A percentile compares a stretch with the other conserved stretches of the same genome.
These are phyloP conservation scores for Eucalyptus erythrocorys DNA, from an alignment of 345 rosid genomes.

Conservation along the genomic window DNA sequence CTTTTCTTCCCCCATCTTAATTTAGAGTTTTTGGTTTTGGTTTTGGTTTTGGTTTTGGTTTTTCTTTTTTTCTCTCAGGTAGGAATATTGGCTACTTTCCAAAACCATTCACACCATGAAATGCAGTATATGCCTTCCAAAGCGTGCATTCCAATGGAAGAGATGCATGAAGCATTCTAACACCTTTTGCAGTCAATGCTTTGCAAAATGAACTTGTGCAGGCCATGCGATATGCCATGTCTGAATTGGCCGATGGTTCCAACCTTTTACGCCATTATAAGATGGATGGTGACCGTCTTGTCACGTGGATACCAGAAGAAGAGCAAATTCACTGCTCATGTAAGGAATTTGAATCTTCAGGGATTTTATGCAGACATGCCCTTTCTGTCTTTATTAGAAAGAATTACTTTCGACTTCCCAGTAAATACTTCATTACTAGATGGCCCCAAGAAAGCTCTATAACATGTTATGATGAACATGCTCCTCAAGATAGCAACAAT, in stretches of 20 bases:
- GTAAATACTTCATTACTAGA: constrained; percentile 55
- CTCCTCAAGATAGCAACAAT: constrained; percentile 25
- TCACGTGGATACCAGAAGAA: constrained; percentile 59
- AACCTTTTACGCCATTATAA: constrained; percentile 60
- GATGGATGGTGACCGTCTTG: constrained; percentile 73
- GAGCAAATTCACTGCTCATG: constrained; percentile 87
- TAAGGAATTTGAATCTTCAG: constrained; percentile 84
- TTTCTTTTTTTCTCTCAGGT: background rate
- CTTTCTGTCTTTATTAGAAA: constrained; percentile 54
- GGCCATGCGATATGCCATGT: constrained; percentile 59
- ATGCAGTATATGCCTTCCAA: constrained; percentile 37
- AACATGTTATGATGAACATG: constrained; percentile 21
- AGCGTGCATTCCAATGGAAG: constrained; percentile 79
- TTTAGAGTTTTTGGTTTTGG: background rate
- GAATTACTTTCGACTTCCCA: constrained; percentile 75
- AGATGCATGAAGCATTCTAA: constrained; percentile 55
- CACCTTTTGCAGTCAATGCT: constrained; percentile 65
- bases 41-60: too few species aligned
- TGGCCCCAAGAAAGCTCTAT: constrained; percentile 44
- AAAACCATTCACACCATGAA: constrained; percentile 22
- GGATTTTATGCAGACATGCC: constrained; percentile 73
- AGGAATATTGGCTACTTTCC: constrained; percentile 46
- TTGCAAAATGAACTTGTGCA: constrained; percentile 68
- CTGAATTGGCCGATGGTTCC: constrained; percentile 79
- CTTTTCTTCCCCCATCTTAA: background rate